Conservation (phyloP, 2,329 filamentous ascomycete genomes). For the Juglanconis oblonga region DNA sequence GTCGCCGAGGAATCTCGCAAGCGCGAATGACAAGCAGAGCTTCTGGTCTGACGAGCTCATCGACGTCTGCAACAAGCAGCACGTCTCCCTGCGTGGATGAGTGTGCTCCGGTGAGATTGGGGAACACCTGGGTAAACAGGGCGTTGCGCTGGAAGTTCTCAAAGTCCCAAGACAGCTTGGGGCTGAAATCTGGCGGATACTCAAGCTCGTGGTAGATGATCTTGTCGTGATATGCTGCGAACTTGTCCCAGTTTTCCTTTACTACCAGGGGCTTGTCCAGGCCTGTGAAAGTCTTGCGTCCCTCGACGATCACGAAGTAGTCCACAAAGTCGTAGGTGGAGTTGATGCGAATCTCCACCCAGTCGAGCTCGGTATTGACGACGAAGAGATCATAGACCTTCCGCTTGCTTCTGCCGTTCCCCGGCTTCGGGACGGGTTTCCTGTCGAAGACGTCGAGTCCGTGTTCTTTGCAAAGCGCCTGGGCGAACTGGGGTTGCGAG, state of each 20-base stretch:
- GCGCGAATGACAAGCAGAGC: slow-evolving; percentile 46
- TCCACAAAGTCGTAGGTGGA: slow-evolving; percentile 57
- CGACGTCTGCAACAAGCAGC: slow-evolving; percentile 57
- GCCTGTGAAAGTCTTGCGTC: slow-evolving; percentile 55
- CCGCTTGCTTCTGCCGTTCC: slow-evolving; percentile 27
- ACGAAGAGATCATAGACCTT: slow-evolving; percentile 62
- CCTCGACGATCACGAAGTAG: slow-evolving; percentile 64
- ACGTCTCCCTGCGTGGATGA: slow-evolving; percentile 49
- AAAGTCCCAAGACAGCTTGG: slow-evolving; percentile 43
- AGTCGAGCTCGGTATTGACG: slow-evolving; percentile 62
- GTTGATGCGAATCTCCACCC: slow-evolving; percentile 62
- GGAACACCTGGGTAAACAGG: slow-evolving; percentile 55
- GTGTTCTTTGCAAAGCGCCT: slow-evolving; percentile 33
- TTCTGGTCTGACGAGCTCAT: slow-evolving; percentile 56
- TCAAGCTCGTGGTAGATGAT: slow-evolving; percentile 55
- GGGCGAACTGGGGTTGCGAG: slow-evolving; percentile 2
- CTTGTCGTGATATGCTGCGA: slow-evolving; percentile 53
- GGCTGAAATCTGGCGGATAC: slow-evolving; percentile 39
- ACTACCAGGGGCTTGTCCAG: slow-evolving; percentile 52
- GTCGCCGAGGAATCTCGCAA: slow-evolving; percentile 50
- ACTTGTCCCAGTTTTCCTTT: slow-evolving; percentile 48
- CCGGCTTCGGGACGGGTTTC: background rate
- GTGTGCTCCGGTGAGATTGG: slow-evolving; percentile 38
- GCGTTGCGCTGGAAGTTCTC: slow-evolving; percentile 55
- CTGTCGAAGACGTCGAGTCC: slow-evolving; percentile 35